Base-by-base conservation (phyloP, 495 filamentous ascomycete genomes). In the Penicillium paxilli region DNA sequence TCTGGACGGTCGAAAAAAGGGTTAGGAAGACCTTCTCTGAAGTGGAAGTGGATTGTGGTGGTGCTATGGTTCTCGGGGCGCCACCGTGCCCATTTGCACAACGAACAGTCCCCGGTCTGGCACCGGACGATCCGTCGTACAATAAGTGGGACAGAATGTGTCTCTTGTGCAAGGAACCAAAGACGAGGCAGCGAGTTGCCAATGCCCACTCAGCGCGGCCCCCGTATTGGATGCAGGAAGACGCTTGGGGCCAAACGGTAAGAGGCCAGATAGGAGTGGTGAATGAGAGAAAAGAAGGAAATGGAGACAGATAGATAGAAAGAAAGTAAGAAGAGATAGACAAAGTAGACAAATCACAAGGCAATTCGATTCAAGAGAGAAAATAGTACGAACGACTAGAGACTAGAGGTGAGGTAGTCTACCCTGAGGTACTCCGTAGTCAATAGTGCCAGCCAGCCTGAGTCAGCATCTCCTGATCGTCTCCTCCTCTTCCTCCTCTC, bases 391-490 rank as follows among this genome's bases (percentile, higher is more conserved):
- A n/a, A n/a, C n/a, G n/a, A n/a, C n/a, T n/a, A n/a, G n/a, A n/a
- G n/a, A n/a, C n/a, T n/a, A n/a, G n/a, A n/a, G n/a, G n/a, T n/a
- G n/a, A n/a, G n/a, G n/a, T n/a, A n/a, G n/a, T n/a, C n/a, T n/a
- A n/a, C n/a, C n/a, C n/a, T n/a, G n/a, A n/a, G n/a, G n/a, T 12
- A 44, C 19, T 22, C 5, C 19, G 41, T 23, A 14, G 37, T 25
- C 51, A 55, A 62, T 50, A 49, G 59, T 49, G 19, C 40, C 26
- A 25, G 22, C 25, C 48, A 46, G 42, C 47, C 25, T 51, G 54
- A 19, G 55, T 64, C 61, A 67, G 65, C 63, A 66, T 63, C 66
- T 71, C 68, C 62, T 67, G 52, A 63, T 65, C 51, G 45, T 59
- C 52, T 58, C 49, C 47, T 47, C 42, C 37, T 54, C 52, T 59